Percentiles rank a stretch among this genome's conserved stretches.
These are phyloP conservation scores for Xylariomycetidae sp. DNA, from an alignment of 2,329 filamentous ascomycete species.

Conservation along the genomic window DNA sequence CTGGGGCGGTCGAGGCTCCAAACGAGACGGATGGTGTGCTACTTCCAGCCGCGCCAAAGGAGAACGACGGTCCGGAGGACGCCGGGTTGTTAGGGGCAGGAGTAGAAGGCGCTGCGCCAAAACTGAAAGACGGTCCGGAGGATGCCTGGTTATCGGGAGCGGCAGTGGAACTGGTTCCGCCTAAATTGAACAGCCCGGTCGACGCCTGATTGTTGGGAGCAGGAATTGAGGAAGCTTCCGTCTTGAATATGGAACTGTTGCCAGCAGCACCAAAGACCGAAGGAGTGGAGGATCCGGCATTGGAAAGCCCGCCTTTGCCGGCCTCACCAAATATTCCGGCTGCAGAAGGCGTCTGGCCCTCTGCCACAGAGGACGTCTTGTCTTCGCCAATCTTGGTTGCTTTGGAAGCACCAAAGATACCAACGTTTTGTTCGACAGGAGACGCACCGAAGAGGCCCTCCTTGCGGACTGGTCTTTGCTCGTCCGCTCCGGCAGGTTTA, in stretches of 20 bases:
- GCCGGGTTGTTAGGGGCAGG: too few species aligned
- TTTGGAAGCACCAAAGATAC: too few species aligned
- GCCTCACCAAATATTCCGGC: not conserved
- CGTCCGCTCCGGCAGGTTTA: too few species aligned
- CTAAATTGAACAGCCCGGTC: too few species aligned
- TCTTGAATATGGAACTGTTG: slow-evolving; percentile 15
- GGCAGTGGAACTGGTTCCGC: too few species aligned
- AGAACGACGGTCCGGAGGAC: too few species aligned
- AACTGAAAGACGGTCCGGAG: not conserved
- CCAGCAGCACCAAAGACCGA: slow-evolving; percentile 4
- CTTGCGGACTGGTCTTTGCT: too few species aligned
- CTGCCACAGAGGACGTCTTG: too few species aligned
- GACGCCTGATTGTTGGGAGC: slow-evolving; percentile 7
- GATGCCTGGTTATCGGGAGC: slow-evolving; percentile 7
- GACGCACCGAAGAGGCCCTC: too few species aligned
- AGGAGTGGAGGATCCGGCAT: not conserved
- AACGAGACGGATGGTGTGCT: slow-evolving; percentile 9
- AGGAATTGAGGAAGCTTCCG: slow-evolving; percentile 10
- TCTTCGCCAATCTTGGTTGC: too few species aligned
- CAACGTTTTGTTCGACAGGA: too few species aligned
- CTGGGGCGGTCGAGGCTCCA: slow-evolving; percentile 8
- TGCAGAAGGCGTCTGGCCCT: not conserved
- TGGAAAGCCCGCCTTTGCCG: not conserved
- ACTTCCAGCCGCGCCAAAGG: slow-evolving; percentile 3
- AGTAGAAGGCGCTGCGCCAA: slow-evolving; percentile 1